phyloP scores from a whole-genome alignment of 2,329 filamentous ascomycete species.

The Aspergillus jensenii region DNA sequence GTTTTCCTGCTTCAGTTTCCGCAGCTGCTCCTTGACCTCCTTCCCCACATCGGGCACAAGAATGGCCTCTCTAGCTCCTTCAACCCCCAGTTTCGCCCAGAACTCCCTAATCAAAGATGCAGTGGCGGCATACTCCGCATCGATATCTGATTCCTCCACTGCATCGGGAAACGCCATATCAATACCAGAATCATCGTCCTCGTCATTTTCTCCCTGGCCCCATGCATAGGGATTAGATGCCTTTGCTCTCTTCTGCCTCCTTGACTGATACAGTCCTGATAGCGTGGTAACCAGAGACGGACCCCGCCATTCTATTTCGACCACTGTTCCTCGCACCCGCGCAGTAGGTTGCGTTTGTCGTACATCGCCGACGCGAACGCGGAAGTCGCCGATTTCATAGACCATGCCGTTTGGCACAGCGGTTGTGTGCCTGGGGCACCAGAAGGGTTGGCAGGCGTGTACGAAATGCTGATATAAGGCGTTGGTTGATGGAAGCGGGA shows the following conservation, averaged over 20 bases:
- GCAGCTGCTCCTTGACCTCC: slow-evolving; percentile 35
- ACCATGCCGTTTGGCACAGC: slow-evolving; percentile 36
- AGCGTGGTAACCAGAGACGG: slow-evolving; percentile 34
- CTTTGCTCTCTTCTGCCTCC: background rate
- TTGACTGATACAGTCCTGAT: slow-evolving; percentile 9
- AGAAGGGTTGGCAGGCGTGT: slow-evolving; percentile 43
- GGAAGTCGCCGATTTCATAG: slow-evolving; percentile 45
- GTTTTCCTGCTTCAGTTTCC: slow-evolving; percentile 18
- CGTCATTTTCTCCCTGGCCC: background rate
- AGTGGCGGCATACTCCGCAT: slow-evolving; percentile 35
- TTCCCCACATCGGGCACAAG: slow-evolving; percentile 41
- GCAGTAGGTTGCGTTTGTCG: slow-evolving; percentile 39
- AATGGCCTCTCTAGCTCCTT: slow-evolving; percentile 41
- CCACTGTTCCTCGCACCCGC: slow-evolving; percentile 41
- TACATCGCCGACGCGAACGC: slow-evolving; percentile 44
- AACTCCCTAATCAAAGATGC: slow-evolving; percentile 42
- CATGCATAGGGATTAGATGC: background rate
- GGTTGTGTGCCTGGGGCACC: slow-evolving; percentile 42
- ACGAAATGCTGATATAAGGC: slow-evolving; percentile 43
- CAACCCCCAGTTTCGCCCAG: slow-evolving; percentile 38
- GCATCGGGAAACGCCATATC: slow-evolving; percentile 26
- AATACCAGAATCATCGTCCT: slow-evolving; percentile 26
- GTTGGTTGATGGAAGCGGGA: slow-evolving; percentile 33
- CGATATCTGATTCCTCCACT: slow-evolving; percentile 39
- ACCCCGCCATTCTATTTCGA: slow-evolving; percentile 46